Conservation (phyloP, 495 filamentous ascomycete genomes). For the Tuber melanosporum region DNA sequence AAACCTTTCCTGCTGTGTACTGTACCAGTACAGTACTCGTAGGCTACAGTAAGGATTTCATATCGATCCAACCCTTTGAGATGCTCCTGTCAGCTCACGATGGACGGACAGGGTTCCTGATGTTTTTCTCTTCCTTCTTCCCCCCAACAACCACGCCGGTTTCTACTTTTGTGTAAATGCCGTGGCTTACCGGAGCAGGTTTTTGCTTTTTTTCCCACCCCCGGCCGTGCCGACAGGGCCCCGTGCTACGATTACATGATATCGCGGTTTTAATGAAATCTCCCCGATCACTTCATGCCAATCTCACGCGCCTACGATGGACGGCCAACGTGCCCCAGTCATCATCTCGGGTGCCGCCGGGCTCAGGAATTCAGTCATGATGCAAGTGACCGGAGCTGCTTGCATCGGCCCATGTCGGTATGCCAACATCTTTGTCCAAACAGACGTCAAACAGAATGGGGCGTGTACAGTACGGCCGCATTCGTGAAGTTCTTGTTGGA, state of each 20-base stretch:
- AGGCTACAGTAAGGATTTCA: neutral
- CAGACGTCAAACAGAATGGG: no score
- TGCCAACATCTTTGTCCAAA: no score
- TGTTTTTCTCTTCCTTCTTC: neutral
- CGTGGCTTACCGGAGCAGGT: neutral
- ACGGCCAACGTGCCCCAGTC: neutral
- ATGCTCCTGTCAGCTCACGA: neutral
- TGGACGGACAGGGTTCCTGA: neutral
- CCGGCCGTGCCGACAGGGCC: neutral
- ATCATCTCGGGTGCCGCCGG: neutral
- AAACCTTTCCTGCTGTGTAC: neutral
- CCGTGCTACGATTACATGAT: neutral
- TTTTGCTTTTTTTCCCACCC: neutral
- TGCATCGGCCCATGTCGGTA: no score
- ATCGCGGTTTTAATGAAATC: neutral
- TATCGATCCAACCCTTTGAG: neutral
- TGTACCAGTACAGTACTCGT: neutral
- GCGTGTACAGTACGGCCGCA: no score
- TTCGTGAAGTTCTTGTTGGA: no score
- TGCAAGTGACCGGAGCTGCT: neutral
- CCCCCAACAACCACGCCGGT: neutral
- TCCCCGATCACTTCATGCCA: neutral
- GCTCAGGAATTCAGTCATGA: no score
- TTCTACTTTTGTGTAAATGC: neutral
- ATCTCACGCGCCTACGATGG: neutral